These are phyloP conservation scores for Pyropia haitanensis DNA, from an alignment of 23 red algal species.

Conservation along the genomic window DNA sequence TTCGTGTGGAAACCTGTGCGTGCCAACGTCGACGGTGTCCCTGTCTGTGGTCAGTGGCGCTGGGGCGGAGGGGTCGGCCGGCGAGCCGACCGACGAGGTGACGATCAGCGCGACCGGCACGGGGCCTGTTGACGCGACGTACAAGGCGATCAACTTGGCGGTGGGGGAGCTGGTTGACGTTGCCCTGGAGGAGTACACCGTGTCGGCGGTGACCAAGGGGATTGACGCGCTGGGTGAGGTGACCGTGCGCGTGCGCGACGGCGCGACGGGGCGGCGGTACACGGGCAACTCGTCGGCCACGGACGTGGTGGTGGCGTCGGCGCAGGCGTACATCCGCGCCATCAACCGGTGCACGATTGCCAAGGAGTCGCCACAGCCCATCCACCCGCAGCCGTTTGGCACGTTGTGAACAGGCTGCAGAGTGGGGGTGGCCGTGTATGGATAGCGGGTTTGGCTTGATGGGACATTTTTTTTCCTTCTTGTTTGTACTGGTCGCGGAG, in stretches of 20 bases:
- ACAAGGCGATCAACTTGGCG: constrained; percentile 73
- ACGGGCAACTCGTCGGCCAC: constrained; percentile 64
- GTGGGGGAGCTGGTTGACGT: constrained; percentile 49
- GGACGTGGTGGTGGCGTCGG: constrained; percentile 89
- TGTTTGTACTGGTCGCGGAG: too few species aligned
- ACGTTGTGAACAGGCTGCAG: too few species aligned
- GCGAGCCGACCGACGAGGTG: constrained; percentile 19
- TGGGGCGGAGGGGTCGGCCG: not conserved
- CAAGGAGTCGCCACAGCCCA: constrained; percentile 22
- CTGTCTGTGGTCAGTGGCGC: constrained; percentile 25
- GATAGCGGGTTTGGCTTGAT: too few species aligned
- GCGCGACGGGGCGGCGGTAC: constrained; percentile 41
- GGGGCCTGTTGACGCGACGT: constrained; percentile 90
- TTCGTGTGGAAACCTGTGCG: constrained; percentile 64
- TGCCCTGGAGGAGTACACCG: constrained; percentile 74
- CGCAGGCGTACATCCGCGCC: constrained; percentile 83
- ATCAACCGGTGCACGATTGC: constrained; percentile 70
- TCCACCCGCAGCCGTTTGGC: constrained; percentile 41
- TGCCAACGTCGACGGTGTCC: constrained; percentile 73
- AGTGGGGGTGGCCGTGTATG: too few species aligned
- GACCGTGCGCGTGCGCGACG: constrained; percentile 68
- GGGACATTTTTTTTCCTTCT: too few species aligned
- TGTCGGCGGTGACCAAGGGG: constrained; percentile 68
- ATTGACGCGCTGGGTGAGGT: constrained; percentile 99
- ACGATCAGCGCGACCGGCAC: constrained; percentile 71